Conservation (phyloP, 1,284 basidiomycete species). For the Fomitopsis schrenkii region DNA sequence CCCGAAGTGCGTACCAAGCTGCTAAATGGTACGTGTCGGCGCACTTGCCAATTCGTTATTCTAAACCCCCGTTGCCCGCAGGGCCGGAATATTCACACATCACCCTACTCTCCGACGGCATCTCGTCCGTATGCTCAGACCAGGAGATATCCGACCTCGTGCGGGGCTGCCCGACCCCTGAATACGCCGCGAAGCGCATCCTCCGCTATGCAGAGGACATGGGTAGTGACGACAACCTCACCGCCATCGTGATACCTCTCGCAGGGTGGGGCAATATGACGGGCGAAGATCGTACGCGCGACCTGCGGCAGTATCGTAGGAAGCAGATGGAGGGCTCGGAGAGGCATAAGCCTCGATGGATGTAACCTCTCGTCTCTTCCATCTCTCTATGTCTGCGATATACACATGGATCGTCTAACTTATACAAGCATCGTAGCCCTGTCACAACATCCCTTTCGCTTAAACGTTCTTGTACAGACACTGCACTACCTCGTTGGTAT, state of each 20-base stretch:
- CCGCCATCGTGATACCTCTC: slow-evolving; percentile 89
- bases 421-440: neutral
- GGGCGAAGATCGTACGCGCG: slow-evolving; percentile 79
- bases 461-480: neutral
- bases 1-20: slow-evolving; percentile 87
- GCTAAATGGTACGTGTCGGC: slow-evolving; percentile 54
- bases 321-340: slow-evolving; percentile 72
- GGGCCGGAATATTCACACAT: slow-evolving; percentile 78
- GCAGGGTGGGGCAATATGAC: slow-evolving; percentile 85
- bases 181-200: slow-evolving; percentile 78
- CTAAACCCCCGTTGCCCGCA: slow-evolving; percentile 24
- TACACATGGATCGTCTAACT: too few relatives aligned
- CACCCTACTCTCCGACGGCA: slow-evolving; percentile 84
- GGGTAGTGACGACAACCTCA: slow-evolving; percentile 89
- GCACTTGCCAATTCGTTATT: neutral
- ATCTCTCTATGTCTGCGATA: neutral
- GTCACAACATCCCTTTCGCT: neutral
- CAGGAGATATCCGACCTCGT: slow-evolving; percentile 94
- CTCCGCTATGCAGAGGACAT: slow-evolving; percentile 88
- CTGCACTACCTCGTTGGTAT: neutral
- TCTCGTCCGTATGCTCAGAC: slow-evolving; percentile 88
- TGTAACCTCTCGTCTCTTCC: slow-evolving; percentile 4
- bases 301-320: slow-evolving; percentile 76
- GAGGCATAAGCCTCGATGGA: slow-evolving; percentile 68
- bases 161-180: slow-evolving; percentile 68